These are phyloP conservation scores for Populus alba DNA, from an alignment of 345 rosid genomes.

Conservation along the genomic window DNA sequence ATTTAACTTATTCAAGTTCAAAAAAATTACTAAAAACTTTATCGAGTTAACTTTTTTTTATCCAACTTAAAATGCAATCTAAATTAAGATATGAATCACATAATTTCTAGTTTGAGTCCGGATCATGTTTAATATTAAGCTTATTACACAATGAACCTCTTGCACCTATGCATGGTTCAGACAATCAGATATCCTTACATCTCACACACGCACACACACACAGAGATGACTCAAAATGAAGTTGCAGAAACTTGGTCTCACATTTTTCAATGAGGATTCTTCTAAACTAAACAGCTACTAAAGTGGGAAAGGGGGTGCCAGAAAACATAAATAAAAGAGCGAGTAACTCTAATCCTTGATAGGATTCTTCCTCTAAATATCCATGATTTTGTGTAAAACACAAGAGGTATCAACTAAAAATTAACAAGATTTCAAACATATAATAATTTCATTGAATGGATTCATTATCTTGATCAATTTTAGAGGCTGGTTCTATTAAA, in stretches of 20 bases:
- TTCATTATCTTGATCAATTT: constrained; percentile 60
- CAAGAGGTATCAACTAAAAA: neutral
- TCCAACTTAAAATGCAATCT: too few species aligned
- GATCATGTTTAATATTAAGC: too few species aligned
- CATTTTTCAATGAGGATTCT: constrained; percentile 6
- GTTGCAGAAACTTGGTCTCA: constrained; percentile 9
- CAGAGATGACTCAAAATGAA: neutral
- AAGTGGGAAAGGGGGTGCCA: neutral
- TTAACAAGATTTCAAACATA: neutral
- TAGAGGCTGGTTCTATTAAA: constrained; percentile 45
- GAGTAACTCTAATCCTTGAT: neutral
- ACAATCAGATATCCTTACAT: too few species aligned
- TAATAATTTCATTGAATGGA: constrained; percentile 26
- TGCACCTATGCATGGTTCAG: too few species aligned
- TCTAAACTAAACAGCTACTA: neutral
- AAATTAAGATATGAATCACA: too few species aligned
- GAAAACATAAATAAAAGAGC: neutral
- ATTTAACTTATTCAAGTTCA: too few species aligned
- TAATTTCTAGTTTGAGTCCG: too few species aligned
- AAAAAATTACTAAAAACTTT: too few species aligned
- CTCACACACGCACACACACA: too few species aligned
- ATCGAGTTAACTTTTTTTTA: too few species aligned
- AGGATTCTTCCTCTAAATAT: neutral
- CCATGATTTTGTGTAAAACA: constrained; percentile 16
- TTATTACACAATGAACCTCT: too few species aligned